These are phyloP conservation scores for Lachnellula hyalina DNA, from an alignment of 2,329 filamentous ascomycete genomes.

Conservation along the genomic window DNA sequence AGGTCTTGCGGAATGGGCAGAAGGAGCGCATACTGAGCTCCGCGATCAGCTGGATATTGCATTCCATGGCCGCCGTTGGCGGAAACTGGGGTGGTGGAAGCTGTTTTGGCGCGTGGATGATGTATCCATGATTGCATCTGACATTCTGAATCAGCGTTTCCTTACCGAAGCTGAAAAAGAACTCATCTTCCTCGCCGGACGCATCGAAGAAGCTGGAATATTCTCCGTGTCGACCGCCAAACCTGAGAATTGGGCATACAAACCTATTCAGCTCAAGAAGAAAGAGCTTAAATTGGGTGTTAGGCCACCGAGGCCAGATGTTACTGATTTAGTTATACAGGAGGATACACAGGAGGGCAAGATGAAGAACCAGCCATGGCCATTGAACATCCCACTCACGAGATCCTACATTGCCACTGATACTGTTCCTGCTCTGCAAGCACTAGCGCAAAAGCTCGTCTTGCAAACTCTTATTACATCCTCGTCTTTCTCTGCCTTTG, in stretches of 20 bases:
- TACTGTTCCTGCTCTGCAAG: slow-evolving; percentile 66
- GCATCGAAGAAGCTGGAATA: slow-evolving; percentile 61
- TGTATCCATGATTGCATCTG: slow-evolving; percentile 73
- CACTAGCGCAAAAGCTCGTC: slow-evolving; percentile 68
- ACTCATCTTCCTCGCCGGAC: slow-evolving; percentile 77
- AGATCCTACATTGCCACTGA: slow-evolving; percentile 61
- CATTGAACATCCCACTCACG: slow-evolving; percentile 65
- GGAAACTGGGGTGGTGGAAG: slow-evolving; percentile 85
- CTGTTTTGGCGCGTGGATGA: slow-evolving; percentile 94
- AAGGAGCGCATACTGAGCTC: slow-evolving; percentile 75
- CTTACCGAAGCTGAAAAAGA: slow-evolving; percentile 72
- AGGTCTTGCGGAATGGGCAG: slow-evolving; percentile 67
- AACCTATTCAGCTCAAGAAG: slow-evolving; percentile 6
- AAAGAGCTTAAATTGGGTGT: slow-evolving; percentile 8
- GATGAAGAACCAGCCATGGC: slow-evolving; percentile 49
- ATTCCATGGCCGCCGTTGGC: slow-evolving; percentile 72
- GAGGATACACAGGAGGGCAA: slow-evolving; percentile 13
- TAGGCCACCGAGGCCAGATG: slow-evolving; percentile 12
- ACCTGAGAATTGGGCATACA: slow-evolving; percentile 25
- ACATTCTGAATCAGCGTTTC: slow-evolving; percentile 73
- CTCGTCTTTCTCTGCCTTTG: slow-evolving; percentile 51
- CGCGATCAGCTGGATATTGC: slow-evolving; percentile 73
- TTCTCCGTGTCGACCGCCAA: slow-evolving; percentile 3
- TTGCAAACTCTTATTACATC: slow-evolving; percentile 68
- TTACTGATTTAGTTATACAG: slow-evolving; percentile 18